Evolutionary conservation across 345 rosid genomes (phyloP).

Genomic region (Raphanus sativus): DNA sequence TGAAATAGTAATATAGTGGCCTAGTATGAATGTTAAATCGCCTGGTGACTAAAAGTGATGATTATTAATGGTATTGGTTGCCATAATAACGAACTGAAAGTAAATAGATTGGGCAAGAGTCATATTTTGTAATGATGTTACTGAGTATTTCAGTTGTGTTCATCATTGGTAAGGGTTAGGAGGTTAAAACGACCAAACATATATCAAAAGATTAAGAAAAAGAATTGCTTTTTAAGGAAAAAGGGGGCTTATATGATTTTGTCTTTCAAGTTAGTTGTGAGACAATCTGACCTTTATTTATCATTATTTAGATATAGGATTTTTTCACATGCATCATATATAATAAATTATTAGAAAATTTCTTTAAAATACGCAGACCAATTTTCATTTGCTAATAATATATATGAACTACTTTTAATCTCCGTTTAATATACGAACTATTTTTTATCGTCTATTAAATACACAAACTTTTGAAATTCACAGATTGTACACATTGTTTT

Average conservation of each 20-base stretch:
- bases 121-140: conserved; percentile 36
- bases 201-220: conserved; percentile 29
- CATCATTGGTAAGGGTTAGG: conserved; percentile 33
- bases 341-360: not conserved
- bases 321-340: conserved; percentile 2
- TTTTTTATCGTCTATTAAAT: too few relatives aligned
- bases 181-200: conserved; percentile 30
- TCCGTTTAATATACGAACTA: too few relatives aligned
- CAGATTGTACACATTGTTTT: too few relatives aligned
- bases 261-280: conserved; percentile 24
- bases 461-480: too few relatives aligned
- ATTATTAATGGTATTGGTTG: conserved; percentile 18
- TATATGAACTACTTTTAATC: too few relatives aligned
- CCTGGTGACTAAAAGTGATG: conserved; percentile 23
- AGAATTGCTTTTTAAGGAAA: not conserved
- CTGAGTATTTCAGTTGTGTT: conserved; percentile 29
- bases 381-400: too few relatives aligned
- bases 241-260: conserved; percentile 29
- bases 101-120: conserved; percentile 23
- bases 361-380: too few relatives aligned
- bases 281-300: conserved; percentile 12
- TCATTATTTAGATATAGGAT: not conserved
- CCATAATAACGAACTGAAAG: conserved; percentile 30
- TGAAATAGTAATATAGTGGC: conserved; percentile 2
- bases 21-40: conserved; percentile 26